A percentile compares a stretch with the other conserved stretches of the same genome.
Evolutionary conservation across 192 early-diverging fungal genomes (phyloP).

Genomic region (Spinellus fusiger): DNA sequence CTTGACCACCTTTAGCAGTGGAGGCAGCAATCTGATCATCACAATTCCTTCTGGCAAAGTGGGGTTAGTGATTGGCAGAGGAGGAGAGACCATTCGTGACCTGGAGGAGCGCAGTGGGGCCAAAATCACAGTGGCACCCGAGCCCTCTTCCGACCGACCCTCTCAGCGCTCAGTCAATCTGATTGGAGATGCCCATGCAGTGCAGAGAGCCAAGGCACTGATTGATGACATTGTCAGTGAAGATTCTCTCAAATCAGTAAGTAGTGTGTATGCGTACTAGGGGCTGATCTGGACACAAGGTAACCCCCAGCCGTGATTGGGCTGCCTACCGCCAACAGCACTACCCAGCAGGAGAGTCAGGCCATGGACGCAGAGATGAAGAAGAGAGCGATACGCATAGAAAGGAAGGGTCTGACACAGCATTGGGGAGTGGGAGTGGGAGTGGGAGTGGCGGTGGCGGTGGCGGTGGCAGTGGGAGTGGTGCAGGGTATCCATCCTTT

Average conservation of each 20-base stretch:
- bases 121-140: constrained; percentile 63
- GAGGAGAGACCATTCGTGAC: constrained; percentile 72
- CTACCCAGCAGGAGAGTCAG: background rate
- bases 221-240: constrained; percentile 71
- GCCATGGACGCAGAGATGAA: background rate
- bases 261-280: too few species aligned
- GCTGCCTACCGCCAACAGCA: constrained; percentile 4
- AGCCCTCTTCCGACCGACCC: constrained; percentile 31
- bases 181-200: constrained; percentile 61
- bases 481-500: background rate
- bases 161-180: constrained; percentile 55
- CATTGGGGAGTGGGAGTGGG: constrained; percentile 6
- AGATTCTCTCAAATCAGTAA: background rate
- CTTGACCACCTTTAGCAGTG: constrained; percentile 15
- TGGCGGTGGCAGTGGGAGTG: constrained; percentile 13
- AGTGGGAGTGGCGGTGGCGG: background rate
- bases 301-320: constrained; percentile 10
- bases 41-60: constrained; percentile 64
- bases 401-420: too few species aligned
- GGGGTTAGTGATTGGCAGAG: constrained; percentile 77
- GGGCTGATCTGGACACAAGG: too few species aligned
- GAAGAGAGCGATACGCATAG: too few species aligned
- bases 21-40: constrained; percentile 39
- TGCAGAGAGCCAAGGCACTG: constrained; percentile 61
- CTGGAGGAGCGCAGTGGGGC: constrained; percentile 64